These are phyloP conservation scores for Chenopodium berlandieri DNA, from an alignment of 148 eudicot species.

Conservation along the genomic window DNA sequence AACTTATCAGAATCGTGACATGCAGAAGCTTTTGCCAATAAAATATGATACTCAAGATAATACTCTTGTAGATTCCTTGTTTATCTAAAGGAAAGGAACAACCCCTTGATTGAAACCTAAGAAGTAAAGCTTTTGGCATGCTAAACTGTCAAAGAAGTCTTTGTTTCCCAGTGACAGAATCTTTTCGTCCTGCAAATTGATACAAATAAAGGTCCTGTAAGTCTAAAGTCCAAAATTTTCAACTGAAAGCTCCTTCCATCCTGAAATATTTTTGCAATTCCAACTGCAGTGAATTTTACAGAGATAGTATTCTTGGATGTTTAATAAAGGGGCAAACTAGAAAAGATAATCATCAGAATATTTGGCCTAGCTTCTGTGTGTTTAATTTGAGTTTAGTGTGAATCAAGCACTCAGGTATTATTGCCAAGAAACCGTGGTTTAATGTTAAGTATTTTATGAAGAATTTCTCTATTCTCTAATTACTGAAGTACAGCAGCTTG, in stretches of 20 bases:
- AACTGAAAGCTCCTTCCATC: not conserved
- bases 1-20: not conserved
- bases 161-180: constrained; percentile 42
- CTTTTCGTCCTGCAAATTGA: constrained; percentile 34
- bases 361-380: not conserved
- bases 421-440: not conserved
- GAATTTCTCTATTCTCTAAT: not conserved
- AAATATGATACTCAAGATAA: not conserved
- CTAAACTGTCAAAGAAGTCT: constrained; percentile 36
- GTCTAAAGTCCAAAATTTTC: not conserved
- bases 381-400: not conserved
- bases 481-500: not conserved
- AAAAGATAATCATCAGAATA: not conserved
- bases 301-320: not conserved
- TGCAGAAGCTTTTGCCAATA: not conserved
- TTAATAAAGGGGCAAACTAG: not conserved
- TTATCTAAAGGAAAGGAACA: not conserved
- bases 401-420: not conserved
- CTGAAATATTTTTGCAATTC: not conserved
- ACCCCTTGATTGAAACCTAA: not conserved
- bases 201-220: not conserved
- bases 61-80: not conserved
- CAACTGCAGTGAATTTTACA: not conserved
- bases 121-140: not conserved
- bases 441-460: not conserved